Base-by-base conservation (phyloP, 2,329 filamentous ascomycete species). In the Alternaria viburni region DNA sequence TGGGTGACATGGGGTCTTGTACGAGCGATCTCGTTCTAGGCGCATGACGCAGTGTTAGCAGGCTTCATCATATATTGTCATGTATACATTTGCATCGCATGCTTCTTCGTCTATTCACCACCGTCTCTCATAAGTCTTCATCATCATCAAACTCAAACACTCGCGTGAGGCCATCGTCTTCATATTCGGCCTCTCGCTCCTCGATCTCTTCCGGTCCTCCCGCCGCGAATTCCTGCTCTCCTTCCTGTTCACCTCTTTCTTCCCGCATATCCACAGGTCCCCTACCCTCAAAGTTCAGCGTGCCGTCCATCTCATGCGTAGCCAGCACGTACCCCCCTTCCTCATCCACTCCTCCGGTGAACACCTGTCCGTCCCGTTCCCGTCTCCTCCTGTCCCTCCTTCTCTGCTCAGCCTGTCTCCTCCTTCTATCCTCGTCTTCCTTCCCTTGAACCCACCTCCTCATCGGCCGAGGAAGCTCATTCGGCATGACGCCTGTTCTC, bases 91-190 rank as follows among this genome's bases (percentile, higher is more conserved):
- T 41, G 10, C 4, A 6, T 41, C 15, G 36, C 36, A 9, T 10
- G 4, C 2, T 10, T 10, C 36, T 6, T 17, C 15, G 15, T 17
- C 36, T 41, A 41, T 41, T 15, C 10, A 41, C 15, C 4, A 2
- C 8, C 15, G 2, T n/a, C 36, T 41, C 15, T 41, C 1, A 41
- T 1, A 41, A 17, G 15, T 41, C 36, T 11, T 41, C 15, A n/a
- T 47, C 21, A 10, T 57, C 45, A 7, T 61, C 45, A 13, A 57
- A 61, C 32, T 61, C 45, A 17, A 57, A 61, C 5, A 50, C n/a
- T 3, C 32, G 23, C 8, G 45, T 2, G 4, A 51, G 15, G 2
- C 32, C 43, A 25, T 60, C 50, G 12, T 25, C 43, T 7, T 23
- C 28, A n/a, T 60, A n/a, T 9, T 47, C 41, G 5, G 21, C 28